Conservation (phyloP, 2,329 filamentous ascomycete genomes). For the Raffaelea albimanens region DNA sequence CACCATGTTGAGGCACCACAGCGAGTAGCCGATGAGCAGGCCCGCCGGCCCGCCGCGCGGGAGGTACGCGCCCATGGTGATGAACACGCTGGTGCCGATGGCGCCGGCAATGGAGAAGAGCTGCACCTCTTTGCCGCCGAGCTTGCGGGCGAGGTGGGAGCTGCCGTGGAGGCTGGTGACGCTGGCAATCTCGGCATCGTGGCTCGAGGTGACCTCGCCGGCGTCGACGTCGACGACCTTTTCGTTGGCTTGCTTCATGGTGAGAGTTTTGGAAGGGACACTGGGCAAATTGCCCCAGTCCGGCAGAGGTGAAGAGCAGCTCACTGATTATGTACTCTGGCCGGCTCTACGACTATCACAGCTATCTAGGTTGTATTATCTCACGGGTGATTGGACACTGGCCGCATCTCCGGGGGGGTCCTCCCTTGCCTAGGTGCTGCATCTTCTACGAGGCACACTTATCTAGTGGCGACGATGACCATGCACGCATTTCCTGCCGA, state of each 20-base stretch:
- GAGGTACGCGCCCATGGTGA: slow-evolving; percentile 49
- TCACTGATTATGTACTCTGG: too few relatives aligned
- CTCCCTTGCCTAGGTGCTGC: too few relatives aligned
- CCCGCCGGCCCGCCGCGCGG: slow-evolving; percentile 50
- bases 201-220: neutral
- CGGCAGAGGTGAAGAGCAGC: too few relatives aligned
- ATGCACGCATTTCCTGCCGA: too few relatives aligned
- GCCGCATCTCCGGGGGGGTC: too few relatives aligned
- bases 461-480: too few relatives aligned
- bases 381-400: too few relatives aligned
- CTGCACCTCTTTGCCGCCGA: slow-evolving; percentile 9
- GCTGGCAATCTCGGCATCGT: neutral
- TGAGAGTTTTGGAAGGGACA: too few relatives aligned
- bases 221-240: neutral
- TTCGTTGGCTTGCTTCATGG: neutral
- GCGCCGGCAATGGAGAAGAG: slow-evolving; percentile 48
- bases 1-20: slow-evolving; percentile 49
- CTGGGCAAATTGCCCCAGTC: too few relatives aligned
- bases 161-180: neutral
- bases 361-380: too few relatives aligned
- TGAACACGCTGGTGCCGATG: slow-evolving; percentile 48
- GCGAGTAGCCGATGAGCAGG: slow-evolving; percentile 47
- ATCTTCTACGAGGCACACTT: too few relatives aligned
- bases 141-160: neutral
- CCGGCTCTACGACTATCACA: too few relatives aligned